Base-by-base conservation (phyloP, 805 yeast genomes). In the Kurtzmaniella cleridarum region DNA sequence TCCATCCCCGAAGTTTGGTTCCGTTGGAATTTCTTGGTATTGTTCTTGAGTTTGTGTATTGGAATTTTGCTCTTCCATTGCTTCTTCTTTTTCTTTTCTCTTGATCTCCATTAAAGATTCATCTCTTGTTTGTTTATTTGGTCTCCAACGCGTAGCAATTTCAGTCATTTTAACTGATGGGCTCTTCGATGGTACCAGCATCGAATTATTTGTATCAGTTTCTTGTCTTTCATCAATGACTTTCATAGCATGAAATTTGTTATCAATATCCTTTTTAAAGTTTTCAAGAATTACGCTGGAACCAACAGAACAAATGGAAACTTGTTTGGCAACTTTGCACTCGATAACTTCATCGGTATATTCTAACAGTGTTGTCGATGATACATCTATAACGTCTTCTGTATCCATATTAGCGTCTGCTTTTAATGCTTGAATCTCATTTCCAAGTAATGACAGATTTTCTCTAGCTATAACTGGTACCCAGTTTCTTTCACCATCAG, bases 21-120 rank as follows among this genome's bases (percentile, higher is more conserved):
- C 24, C 8, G 24, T 20, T 5, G 24, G 8, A 20, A 39, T 34
- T 24, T 41, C 39, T 12, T 37, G n/a, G 18, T 16, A 11, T 33
- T 35, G 12, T 37, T 16, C 7, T 16, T 38, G 10, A 32, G 38
- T 28, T 20, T 20, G 24, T 20, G n/a, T n/a, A n/a, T n/a, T n/a
- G n/a, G n/a, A 24, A 32, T 11, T 33, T 32, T n/a, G 14, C 20
- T n/a, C 24, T 20, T 20, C 24, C 7, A 20, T 20, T 20, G 5
- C 8, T 20, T 20, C 24, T 44, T 63, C 69, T 2, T 61, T 65
- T 14, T 60, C 66, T 10, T 65, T 51, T 20, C 55, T 55, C 16
- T 50, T 43, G 8, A 39, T 17, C 26, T 38, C 34, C 16, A 36
- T 23, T 5, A 27, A 3, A 9, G 34, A 30, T 7, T 28, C n/a